A percentile compares a stretch with the other conserved stretches of the same genome.
Conservation (phyloP, 1,139 yeast species). For the Candida labiduridarum region DNA sequence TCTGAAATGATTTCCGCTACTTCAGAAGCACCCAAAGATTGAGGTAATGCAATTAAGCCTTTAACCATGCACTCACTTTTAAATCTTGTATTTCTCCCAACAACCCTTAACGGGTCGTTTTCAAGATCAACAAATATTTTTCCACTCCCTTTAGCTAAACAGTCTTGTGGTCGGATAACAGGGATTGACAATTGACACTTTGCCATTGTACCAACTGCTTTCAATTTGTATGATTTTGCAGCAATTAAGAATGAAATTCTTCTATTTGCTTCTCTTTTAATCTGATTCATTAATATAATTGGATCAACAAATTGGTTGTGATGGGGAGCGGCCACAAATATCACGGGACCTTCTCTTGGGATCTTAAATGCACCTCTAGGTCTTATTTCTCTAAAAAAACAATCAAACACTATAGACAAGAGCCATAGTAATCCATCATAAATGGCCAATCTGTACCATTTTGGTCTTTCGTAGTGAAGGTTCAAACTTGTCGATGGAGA, state of each 20-base stretch:
- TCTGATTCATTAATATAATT: constrained; percentile 78
- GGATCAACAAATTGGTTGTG: constrained; percentile 98
- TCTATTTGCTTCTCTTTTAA: constrained; percentile 68
- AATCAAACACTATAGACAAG: constrained; percentile 46
- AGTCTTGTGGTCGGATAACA: constrained; percentile 90
- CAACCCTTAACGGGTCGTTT: constrained; percentile 47
- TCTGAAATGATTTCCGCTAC: constrained; percentile 72
- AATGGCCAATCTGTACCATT: constrained; percentile 39
- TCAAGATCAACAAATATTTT: constrained; percentile 55
- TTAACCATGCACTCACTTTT: constrained; percentile 63
- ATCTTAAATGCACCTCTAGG: constrained; percentile 90
- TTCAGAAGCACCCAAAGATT: constrained; percentile 76
- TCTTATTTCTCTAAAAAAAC: constrained; percentile 85
- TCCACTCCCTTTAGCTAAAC: constrained; percentile 63
- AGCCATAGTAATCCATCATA: constrained; percentile 56
- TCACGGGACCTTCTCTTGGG: constrained; percentile 83
- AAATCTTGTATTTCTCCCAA: constrained; percentile 72
- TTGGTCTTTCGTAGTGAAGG: constrained; percentile 14
- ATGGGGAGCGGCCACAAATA: constrained; percentile 97
- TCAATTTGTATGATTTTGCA: constrained; percentile 69
- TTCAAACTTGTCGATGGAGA: not conserved
- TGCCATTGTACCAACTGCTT: constrained; percentile 75
- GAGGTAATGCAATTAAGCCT: constrained; percentile 79
- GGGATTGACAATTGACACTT: constrained; percentile 82
- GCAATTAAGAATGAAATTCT: constrained; percentile 83